phyloP scores from a whole-genome alignment of 192 early-diverging fungal genomes.

The Coemansia sp. region DNA sequence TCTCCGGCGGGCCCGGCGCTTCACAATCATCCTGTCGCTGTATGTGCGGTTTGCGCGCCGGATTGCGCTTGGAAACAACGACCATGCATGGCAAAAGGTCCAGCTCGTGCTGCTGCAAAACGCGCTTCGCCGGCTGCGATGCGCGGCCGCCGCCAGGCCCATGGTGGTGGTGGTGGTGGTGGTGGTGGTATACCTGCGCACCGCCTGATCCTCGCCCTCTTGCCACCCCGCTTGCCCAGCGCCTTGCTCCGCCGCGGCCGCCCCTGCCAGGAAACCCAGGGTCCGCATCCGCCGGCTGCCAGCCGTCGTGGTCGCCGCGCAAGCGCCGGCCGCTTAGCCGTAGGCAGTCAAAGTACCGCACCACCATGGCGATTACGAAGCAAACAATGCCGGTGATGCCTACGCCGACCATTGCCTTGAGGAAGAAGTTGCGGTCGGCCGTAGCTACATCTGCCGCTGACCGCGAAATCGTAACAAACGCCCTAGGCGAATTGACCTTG shows the following conservation, averaged over 20 bases:
- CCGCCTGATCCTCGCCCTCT: not conserved
- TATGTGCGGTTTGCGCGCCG: not conserved
- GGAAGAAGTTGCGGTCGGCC: slow-evolving; percentile 50
- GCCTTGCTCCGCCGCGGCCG: not conserved
- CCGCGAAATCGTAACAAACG: slow-evolving; percentile 34
- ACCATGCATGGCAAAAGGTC: slow-evolving; percentile 42
- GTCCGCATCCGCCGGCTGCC: not conserved
- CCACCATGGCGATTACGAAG: slow-evolving; percentile 46
- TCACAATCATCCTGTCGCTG: not conserved
- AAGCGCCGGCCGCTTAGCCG: not conserved
- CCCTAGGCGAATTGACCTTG: slow-evolving; percentile 6
- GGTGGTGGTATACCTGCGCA: slow-evolving; percentile 8
- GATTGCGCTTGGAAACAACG: slow-evolving; percentile 9
- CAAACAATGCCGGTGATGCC: slow-evolving; percentile 52
- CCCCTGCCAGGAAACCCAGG: not conserved
- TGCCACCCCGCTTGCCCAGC: not conserved
- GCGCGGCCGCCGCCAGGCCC: not conserved
- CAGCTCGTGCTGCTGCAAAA: slow-evolving; percentile 37
- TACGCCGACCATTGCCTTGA: slow-evolving; percentile 53
- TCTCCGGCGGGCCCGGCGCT: too few species aligned
- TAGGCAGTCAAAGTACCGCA: slow-evolving; percentile 49
- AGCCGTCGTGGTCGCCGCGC: not conserved
- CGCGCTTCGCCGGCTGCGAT: slow-evolving; percentile 15
- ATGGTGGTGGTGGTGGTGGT: slow-evolving; percentile 5
- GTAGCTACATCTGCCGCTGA: slow-evolving; percentile 37